Base-by-base conservation (phyloP, 805 yeast species). In the Myxozyma lipomycoides region DNA sequence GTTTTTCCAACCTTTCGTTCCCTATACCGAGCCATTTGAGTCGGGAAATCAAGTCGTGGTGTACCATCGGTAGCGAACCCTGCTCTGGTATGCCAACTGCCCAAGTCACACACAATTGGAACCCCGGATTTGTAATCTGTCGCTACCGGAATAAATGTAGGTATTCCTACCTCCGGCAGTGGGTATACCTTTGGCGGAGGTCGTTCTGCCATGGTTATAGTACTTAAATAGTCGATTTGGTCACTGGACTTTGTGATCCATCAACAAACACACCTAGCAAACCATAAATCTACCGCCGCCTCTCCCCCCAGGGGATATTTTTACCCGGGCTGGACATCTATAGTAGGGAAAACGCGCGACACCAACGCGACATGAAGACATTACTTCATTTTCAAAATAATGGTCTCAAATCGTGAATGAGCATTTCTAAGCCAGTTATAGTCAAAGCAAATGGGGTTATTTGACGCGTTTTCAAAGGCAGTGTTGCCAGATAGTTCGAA, bases 51-150 rank as follows among this genome's bases (percentile, higher is more conserved):
- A 4, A 58, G 15, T 17, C 51, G 50, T 36, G 59, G 59, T 3
- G 28, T n/a, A 12, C 5, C 15, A 21, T 55, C 59, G 15, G 32
- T 43, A n/a, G 58, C 43, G 25, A 40, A 64, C 19, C 75, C 75
- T 6, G 68, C 65, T 5, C 73, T 67, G 17, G 74, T 67, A 48
- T 65, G 61, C 49, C 50, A 51, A 17, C 62, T 48, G 25, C 63
- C 98, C 48, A 93, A 73, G 69, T 93, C 99, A 7, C 93, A 73
- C 12, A 91, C 96, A 47, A 93, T 85, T 2, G 98, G 97, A 1
- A 75, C 73, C 2, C 79, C 79, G 1, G 70, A 43, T 36, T 68
- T 62, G 69, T 84, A 84, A 43, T 73, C 71, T 15, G 67, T 70
- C 68, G 66, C 73, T 0, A 79, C 77, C 64, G 79, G 80, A 1